Evolutionary conservation across 2,329 filamentous ascomycete genomes (phyloP).

Genomic region (Aspergillus fumigatus): DNA sequence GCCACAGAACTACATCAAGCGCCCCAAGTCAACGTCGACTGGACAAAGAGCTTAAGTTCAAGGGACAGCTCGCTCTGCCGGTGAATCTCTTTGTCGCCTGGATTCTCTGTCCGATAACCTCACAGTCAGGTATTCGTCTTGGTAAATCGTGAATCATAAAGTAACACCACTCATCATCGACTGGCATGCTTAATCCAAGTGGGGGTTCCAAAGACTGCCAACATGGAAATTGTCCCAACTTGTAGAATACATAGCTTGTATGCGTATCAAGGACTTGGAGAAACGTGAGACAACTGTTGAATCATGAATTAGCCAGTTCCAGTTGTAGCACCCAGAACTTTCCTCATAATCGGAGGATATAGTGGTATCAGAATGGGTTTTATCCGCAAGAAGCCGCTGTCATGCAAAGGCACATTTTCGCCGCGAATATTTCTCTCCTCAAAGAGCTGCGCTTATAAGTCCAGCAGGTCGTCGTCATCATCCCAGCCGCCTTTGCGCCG

Average conservation of each 20-base stretch:
- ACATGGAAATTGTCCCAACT: not conserved
- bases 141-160: not conserved
- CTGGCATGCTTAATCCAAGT: not conserved
- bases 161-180: not conserved
- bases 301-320: not conserved
- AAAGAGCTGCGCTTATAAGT: slow-evolving; percentile 23
- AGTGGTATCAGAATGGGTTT: not conserved
- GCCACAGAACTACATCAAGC: not conserved
- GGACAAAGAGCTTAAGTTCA: not conserved
- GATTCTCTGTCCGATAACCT: not conserved
- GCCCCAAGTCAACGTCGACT: not conserved
- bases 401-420: not conserved
- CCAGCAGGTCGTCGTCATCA: slow-evolving; percentile 57
- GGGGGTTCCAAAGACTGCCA: not conserved
- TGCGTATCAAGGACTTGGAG: not conserved
- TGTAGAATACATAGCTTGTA: not conserved
- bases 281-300: not conserved
- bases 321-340: not conserved
- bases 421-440: slow-evolving; percentile 6
- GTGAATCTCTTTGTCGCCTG: not conserved
- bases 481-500: slow-evolving; percentile 81
- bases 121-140: not conserved
- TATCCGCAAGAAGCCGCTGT: not conserved
- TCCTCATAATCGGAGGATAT: not conserved
- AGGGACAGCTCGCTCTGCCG: not conserved